A percentile compares a stretch with the other conserved stretches of the same genome.
These are phyloP conservation scores for Ustanciosporium gigantosporum DNA, from an alignment of 1,284 basidiomycete species.

Conservation along the genomic window DNA sequence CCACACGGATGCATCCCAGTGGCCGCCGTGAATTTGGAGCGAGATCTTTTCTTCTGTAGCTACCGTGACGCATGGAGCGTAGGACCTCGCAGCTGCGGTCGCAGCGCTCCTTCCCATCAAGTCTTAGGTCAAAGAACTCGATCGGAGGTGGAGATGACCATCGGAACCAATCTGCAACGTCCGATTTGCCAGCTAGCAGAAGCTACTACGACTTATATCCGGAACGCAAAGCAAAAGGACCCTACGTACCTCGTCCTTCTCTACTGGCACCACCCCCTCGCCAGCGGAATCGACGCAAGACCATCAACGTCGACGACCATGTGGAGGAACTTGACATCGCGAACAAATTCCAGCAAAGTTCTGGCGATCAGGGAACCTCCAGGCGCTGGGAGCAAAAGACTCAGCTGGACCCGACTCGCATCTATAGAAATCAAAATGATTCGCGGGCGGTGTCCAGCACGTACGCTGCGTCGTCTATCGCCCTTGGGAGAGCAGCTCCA, in stretches of 20 bases:
- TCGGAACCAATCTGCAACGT: neutral
- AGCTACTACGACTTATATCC: conserved; percentile 49
- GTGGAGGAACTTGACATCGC: neutral
- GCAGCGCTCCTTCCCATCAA: neutral
- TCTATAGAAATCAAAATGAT: neutral
- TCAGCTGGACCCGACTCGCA: neutral
- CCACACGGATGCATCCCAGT: no score
- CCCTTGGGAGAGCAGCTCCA: conserved; percentile 9
- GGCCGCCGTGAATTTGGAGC: no score
- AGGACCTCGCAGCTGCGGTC: neutral
- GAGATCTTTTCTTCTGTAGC: no score
- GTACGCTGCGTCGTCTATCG: conserved; percentile 21
- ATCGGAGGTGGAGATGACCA: neutral
- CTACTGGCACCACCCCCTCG: neutral
- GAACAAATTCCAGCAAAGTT: neutral
- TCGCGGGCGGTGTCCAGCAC: conserved; percentile 5
- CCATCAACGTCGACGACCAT: neutral
- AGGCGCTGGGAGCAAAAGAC: neutral
- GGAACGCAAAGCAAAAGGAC: conserved; percentile 39
- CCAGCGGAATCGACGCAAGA: neutral
- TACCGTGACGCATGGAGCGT: neutral
- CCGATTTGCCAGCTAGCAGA: neutral
- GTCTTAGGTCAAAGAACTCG: neutral
- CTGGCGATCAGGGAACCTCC: neutral
- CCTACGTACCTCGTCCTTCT: conserved; percentile 33